phyloP scores from a whole-genome alignment of 169 alveolate genomes.

The Cryptosporidium parvum region DNA sequence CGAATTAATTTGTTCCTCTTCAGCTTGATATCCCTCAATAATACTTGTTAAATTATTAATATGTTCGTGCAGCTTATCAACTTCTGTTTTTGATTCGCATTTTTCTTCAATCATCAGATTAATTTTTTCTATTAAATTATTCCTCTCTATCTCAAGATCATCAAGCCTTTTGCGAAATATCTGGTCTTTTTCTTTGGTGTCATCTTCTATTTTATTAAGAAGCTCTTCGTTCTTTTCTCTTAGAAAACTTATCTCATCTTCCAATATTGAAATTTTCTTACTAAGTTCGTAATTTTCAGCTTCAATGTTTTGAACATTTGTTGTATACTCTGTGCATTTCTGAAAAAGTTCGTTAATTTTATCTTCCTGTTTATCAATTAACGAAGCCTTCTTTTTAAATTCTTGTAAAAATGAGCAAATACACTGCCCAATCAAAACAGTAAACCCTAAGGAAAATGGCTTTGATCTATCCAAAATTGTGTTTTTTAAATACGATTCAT shows the following conservation, averaged over 20 bases:
- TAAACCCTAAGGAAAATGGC: slow-evolving; percentile 60
- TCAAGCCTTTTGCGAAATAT: slow-evolving; percentile 25
- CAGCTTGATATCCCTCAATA: slow-evolving; percentile 69
- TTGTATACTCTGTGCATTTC: not conserved
- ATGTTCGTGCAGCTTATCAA: slow-evolving; percentile 35
- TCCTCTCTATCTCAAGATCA: slow-evolving; percentile 37
- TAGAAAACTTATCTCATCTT: not conserved
- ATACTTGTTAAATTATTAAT: slow-evolving; percentile 60
- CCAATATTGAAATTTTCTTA: slow-evolving; percentile 1
- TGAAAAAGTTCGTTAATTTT: slow-evolving; percentile 10
- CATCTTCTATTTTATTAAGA: slow-evolving; percentile 5
- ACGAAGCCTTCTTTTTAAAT: not conserved
- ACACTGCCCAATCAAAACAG: slow-evolving; percentile 67
- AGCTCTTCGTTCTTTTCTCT: slow-evolving; percentile 14
- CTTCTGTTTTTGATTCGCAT: slow-evolving; percentile 22
- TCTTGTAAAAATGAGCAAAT: slow-evolving; percentile 22
- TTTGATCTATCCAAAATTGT: not conserved
- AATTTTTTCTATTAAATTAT: not conserved
- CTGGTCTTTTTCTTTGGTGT: not conserved
- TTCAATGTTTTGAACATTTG: not conserved
- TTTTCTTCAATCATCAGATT: slow-evolving; percentile 42
- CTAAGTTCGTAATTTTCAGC: slow-evolving; percentile 10
- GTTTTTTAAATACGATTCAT: slow-evolving; percentile 22
- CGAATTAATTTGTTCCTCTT: slow-evolving; percentile 57
- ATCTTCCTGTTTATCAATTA: not conserved